These are phyloP conservation scores for Seiridium cupressi DNA, from an alignment of 2,329 filamentous ascomycete genomes.

Conservation along the genomic window DNA sequence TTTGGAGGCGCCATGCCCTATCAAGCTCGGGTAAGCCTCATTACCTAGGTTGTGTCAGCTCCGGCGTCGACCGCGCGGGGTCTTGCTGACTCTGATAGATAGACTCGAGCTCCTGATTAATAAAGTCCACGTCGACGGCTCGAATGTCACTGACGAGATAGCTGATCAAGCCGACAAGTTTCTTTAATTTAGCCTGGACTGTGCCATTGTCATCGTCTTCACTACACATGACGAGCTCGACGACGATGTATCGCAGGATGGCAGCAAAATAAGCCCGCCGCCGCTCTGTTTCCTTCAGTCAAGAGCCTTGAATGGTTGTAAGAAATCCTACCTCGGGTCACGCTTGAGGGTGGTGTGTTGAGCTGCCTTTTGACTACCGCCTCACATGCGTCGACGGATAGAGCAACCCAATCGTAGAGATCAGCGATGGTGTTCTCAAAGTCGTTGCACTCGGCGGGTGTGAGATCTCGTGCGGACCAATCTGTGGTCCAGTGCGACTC, in stretches of 20 bases:
- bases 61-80: too few relatives aligned
- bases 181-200: background rate
- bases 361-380: background rate
- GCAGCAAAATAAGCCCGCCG: background rate
- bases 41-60: background rate
- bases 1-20: background rate
- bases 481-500: background rate
- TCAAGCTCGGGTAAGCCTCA: background rate
- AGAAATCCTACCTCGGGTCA: background rate
- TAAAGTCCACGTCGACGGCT: background rate
- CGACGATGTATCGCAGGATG: background rate
- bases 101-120: background rate
- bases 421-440: background rate
- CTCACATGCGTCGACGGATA: background rate
- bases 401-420: background rate
- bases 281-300: background rate
- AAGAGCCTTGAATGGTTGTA: background rate
- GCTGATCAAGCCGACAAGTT: background rate
- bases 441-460: background rate
- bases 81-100: background rate
- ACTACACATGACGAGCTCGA: background rate
- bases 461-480: background rate
- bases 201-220: background rate
- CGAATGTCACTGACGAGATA: background rate
- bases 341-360: background rate